Evolutionary conservation across 768 basidiomycete genomes (phyloP), one percentile per base, ranked within the genome.

Genomic region (Phaeotremella fagi): DNA sequence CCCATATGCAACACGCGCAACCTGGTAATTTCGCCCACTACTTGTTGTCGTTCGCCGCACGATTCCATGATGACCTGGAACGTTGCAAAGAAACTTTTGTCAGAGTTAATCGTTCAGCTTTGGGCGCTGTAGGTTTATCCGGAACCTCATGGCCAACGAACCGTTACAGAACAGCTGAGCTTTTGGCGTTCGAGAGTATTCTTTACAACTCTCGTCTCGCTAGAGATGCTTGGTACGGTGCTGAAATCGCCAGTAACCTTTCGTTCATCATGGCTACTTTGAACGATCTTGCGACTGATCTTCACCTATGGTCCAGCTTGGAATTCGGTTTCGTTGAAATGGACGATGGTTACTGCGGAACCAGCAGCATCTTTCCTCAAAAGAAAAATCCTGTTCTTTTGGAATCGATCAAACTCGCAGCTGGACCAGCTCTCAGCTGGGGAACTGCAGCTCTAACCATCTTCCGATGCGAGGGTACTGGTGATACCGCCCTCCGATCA

Each of bases 221-320:
- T n/a, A n/a, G 52, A 27, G 52, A 54, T n/a, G 52, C 45, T 9
- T 54, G 27, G 26, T 54, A 54, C 37, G 52, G 45, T 6, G 52
- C 52, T n/a, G 52, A 54, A 37, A 48, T 54, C 20, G 52, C 45
- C 12, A 20, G 20, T 25, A n/a, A 18, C 6, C 52, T 54, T 6
- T 47, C 45, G 3, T 54, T 48, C 24, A 29, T 48, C 31, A 54
- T 54, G 52, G 33, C 46, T 12, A 38, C 45, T 4, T 36, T 54
- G 11, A 54, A 54, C 45, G 52, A 54, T 18, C 45, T 54, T n/a
- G 46, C 52, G 2, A 48, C 45, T 0, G 52, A 54, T 27, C 25
- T 54, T 1, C 52, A 54, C 35, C 4, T 54, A 1, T 54, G 45
- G 23, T 47, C 46, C 11, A 25, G 20, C 2, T 37, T 15, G 20